These are phyloP conservation scores for Volvox africanus DNA, from an alignment of 139 green algal genomes.

Conservation along the genomic window DNA sequence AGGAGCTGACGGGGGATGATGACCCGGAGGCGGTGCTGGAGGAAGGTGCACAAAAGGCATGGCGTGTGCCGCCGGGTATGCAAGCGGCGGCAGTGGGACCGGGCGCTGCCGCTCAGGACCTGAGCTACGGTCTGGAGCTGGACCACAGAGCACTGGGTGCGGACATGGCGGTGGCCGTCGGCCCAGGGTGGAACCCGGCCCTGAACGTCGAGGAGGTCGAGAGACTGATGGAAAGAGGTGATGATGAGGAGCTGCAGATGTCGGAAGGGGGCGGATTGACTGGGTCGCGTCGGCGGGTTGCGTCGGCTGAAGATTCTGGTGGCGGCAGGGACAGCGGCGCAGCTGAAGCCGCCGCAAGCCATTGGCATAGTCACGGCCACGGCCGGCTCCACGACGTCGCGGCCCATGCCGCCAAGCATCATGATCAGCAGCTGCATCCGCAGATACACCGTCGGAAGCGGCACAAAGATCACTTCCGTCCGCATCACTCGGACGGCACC, in stretches of 20 bases:
- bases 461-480: neutral
- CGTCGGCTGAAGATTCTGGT: neutral
- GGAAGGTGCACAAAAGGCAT: neutral
- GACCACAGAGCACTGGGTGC: neutral
- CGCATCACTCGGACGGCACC: neutral
- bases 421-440: neutral
- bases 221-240: neutral
- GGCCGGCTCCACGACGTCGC: neutral
- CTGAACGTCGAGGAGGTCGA: neutral
- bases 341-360: neutral
- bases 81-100: neutral
- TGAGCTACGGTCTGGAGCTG: neutral
- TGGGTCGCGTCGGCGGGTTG: neutral
- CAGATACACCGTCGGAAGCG: neutral
- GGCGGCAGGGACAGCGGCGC: neutral
- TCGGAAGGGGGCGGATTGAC: neutral
- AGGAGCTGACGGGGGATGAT: constrained; percentile 33
- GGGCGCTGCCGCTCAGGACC: neutral
- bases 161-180: neutral
- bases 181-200: neutral
- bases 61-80: neutral
- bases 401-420: neutral
- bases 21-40: constrained; percentile 19
- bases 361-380: neutral
- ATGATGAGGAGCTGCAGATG: neutral